These are phyloP conservation scores for Amphichorda felina DNA, from an alignment of 2,329 filamentous ascomycete genomes.

Conservation along the genomic window DNA sequence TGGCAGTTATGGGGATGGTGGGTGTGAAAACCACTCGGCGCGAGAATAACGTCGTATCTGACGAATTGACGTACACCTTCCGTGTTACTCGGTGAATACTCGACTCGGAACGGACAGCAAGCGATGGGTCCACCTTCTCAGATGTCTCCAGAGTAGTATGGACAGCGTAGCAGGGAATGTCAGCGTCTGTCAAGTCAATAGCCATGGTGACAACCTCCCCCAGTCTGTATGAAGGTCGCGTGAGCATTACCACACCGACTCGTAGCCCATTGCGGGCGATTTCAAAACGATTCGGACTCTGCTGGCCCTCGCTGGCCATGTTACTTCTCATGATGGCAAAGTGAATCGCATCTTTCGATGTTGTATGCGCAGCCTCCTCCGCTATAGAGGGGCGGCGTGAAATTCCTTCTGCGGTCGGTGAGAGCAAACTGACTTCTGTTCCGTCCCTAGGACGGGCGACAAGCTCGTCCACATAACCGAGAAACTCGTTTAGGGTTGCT, in stretches of 20 bases:
- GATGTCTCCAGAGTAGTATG: slow-evolving; percentile 76
- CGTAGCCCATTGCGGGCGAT: slow-evolving; percentile 84
- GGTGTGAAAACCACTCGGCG: slow-evolving; percentile 69
- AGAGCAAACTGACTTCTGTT: slow-evolving; percentile 50
- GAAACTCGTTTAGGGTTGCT: slow-evolving; percentile 51
- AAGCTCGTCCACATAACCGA: slow-evolving; percentile 67
- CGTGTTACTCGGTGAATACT: slow-evolving; percentile 82
- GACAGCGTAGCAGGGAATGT: slow-evolving; percentile 76
- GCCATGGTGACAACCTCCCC: slow-evolving; percentile 78
- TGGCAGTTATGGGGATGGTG: slow-evolving; percentile 71
- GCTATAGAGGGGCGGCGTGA: slow-evolving; percentile 32
- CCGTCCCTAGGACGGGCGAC: slow-evolving; percentile 46
- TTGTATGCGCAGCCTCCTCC: slow-evolving; percentile 46
- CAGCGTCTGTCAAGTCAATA: slow-evolving; percentile 69
- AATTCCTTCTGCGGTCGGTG: slow-evolving; percentile 50
- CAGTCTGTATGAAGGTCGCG: slow-evolving; percentile 76
- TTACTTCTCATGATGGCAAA: slow-evolving; percentile 81
- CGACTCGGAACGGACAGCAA: slow-evolving; percentile 75
- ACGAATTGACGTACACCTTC: slow-evolving; percentile 64
- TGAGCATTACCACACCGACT: slow-evolving; percentile 84
- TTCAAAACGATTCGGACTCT: slow-evolving; percentile 87
- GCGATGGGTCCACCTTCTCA: slow-evolving; percentile 67
- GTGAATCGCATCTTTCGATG: slow-evolving; percentile 78
- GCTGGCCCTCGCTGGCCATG: slow-evolving; percentile 51
- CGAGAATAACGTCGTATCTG: slow-evolving; percentile 75